Conservation (phyloP, 805 yeast species). For the Ogataea thermomethanolica region DNA sequence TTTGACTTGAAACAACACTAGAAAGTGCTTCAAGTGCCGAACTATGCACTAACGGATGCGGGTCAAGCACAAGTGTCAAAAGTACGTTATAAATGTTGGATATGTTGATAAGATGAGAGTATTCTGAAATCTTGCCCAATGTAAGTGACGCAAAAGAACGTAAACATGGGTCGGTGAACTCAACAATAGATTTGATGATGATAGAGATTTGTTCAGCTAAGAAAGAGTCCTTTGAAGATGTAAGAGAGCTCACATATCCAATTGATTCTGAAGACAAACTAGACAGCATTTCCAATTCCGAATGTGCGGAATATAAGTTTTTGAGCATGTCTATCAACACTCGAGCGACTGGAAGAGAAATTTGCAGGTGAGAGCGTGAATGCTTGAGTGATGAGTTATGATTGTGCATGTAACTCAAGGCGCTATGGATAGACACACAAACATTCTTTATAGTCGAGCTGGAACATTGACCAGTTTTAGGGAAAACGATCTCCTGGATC, state of each 20-base stretch:
- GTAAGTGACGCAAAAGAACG: conserved; percentile 57
- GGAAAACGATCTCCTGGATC: conserved; percentile 53
- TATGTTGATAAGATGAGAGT: conserved; percentile 32
- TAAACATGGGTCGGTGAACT: conserved; percentile 57
- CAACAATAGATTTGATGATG: conserved; percentile 63
- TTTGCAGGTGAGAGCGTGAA: conserved; percentile 8
- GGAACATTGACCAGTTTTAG: conserved; percentile 31
- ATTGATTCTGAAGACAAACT: conserved; percentile 32
- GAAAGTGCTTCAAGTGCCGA: conserved; percentile 64
- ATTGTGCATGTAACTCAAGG: conserved; percentile 32
- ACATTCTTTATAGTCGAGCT: conserved; percentile 44
- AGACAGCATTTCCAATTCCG: conserved; percentile 14
- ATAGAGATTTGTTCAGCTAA: conserved; percentile 43
- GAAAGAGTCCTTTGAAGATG: conserved; percentile 23
- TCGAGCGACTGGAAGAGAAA: conserved; percentile 22
- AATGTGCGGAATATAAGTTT: conserved; percentile 23
- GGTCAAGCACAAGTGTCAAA: conserved; percentile 63
- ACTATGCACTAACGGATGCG: conserved; percentile 80
- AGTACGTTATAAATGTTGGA: conserved; percentile 53
- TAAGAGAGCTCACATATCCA: conserved; percentile 29
- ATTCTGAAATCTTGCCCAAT: conserved; percentile 32
- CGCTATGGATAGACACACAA: conserved; percentile 60
- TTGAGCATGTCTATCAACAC: conserved; percentile 30
- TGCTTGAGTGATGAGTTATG: conserved; percentile 15
- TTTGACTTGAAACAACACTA: conserved; percentile 52